A percentile compares a stretch with the other conserved stretches of the same genome.
phyloP scores from a whole-genome alignment of 2,329 filamentous ascomycete species.

The Colletotrichum somersetense region DNA sequence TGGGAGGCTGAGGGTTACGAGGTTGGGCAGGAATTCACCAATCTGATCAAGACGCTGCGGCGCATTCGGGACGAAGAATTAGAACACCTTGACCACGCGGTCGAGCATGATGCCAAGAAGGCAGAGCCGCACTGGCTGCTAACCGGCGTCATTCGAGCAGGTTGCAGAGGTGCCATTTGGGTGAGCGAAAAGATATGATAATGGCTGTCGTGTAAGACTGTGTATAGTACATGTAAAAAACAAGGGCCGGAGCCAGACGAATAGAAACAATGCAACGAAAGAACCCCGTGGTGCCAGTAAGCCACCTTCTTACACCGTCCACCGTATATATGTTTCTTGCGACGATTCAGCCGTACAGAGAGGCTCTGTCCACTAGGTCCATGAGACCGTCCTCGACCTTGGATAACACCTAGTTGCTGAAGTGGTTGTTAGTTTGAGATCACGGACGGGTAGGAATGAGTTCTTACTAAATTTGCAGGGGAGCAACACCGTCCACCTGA shows the following conservation, averaged over 20 bases:
- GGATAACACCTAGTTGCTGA: slow-evolving; percentile 50
- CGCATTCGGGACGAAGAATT: slow-evolving; percentile 94
- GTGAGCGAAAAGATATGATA: slow-evolving; percentile 79
- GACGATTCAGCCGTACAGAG: slow-evolving; percentile 21
- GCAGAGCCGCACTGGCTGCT: slow-evolving; percentile 91
- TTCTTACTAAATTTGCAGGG: slow-evolving; percentile 95
- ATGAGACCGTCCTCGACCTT: slow-evolving; percentile 13
- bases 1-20: slow-evolving; percentile 84
- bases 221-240: slow-evolving; percentile 43
- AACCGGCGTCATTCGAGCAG: slow-evolving; percentile 88
- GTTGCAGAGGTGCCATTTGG: slow-evolving; percentile 94
- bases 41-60: slow-evolving; percentile 79
- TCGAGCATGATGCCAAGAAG: slow-evolving; percentile 92
- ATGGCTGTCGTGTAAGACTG: slow-evolving; percentile 38
- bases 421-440: slow-evolving; percentile 46
- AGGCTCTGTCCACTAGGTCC: slow-evolving; percentile 6
- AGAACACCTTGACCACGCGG: slow-evolving; percentile 95
- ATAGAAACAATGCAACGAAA: slow-evolving; percentile 26
- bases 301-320: slow-evolving; percentile 9
- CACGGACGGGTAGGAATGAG: neutral
- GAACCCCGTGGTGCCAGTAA: slow-evolving; percentile 1
- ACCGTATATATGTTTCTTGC: neutral
- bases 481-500: slow-evolving; percentile 94
- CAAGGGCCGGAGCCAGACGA: slow-evolving; percentile 24
- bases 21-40: slow-evolving; percentile 80